Percentiles rank a stretch among this genome's conserved stretches.
These are phyloP conservation scores for Eurotiales sp. DNA, from an alignment of 2,329 filamentous ascomycete species.

Conservation along the genomic window DNA sequence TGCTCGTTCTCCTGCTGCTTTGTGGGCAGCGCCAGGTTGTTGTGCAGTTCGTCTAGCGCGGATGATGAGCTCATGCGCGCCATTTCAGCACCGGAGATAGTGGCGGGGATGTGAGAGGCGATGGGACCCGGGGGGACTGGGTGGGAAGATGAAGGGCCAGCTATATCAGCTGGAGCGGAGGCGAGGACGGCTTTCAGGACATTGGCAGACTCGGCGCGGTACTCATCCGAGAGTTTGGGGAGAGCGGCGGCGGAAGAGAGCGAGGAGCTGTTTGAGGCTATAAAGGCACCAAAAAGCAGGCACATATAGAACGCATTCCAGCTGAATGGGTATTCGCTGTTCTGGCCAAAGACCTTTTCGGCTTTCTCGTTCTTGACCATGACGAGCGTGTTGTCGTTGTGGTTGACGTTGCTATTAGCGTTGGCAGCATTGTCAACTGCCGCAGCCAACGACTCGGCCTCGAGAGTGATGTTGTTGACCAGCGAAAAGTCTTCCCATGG, in stretches of 20 bases:
- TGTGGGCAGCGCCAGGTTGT: slow-evolving; percentile 68
- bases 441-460: slow-evolving; percentile 35
- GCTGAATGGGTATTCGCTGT: slow-evolving; percentile 64
- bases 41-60: slow-evolving; percentile 61
- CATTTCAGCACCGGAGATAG: slow-evolving; percentile 38
- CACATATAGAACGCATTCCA: slow-evolving; percentile 82
- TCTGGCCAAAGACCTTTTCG: slow-evolving; percentile 39
- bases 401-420: slow-evolving; percentile 9
- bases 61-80: slow-evolving; percentile 35
- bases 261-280: slow-evolving; percentile 77
- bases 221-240: slow-evolving; percentile 44
- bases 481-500: slow-evolving; percentile 81
- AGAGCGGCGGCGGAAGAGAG: slow-evolving; percentile 54
- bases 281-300: slow-evolving; percentile 91
- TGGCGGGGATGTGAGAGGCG: slow-evolving; percentile 26
- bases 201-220: slow-evolving; percentile 46
- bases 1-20: slow-evolving; percentile 86
- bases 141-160: slow-evolving; percentile 49
- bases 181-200: slow-evolving; percentile 45
- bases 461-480: slow-evolving; percentile 58
- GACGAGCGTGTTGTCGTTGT: slow-evolving; percentile 33
- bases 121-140: slow-evolving; percentile 25
- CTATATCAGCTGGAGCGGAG: slow-evolving; percentile 39
- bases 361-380: slow-evolving; percentile 38
- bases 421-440: slow-evolving; percentile 19